A percentile compares a stretch with the other conserved stretches of the same genome.
phyloP scores from a whole-genome alignment of 805 yeast genomes.

The Cyberlindnera saturnus region DNA sequence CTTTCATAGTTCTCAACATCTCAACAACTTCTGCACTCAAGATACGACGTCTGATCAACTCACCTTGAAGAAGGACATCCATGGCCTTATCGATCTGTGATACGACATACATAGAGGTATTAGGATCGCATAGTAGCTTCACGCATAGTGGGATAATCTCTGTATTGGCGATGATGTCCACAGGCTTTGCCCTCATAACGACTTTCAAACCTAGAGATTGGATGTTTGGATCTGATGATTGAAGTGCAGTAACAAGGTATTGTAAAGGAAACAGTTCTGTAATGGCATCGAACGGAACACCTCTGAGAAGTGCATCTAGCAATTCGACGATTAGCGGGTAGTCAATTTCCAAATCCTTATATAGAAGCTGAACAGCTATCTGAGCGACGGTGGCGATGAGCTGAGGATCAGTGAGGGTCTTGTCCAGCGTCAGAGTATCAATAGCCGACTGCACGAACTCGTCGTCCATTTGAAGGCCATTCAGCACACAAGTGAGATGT shows the following conservation, averaged over 20 bases:
- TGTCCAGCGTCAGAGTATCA: conserved; percentile 7
- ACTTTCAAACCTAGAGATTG: conserved; percentile 18
- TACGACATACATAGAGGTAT: conserved; percentile 10
- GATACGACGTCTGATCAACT: conserved; percentile 16
- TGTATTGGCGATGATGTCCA: conserved; percentile 20
- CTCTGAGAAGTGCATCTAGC: conserved; percentile 9
- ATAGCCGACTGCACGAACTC: not conserved
- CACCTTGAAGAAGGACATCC: conserved; percentile 10
- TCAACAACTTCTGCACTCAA: conserved; percentile 9
- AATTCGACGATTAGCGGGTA: conserved; percentile 10
- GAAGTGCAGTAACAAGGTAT: conserved; percentile 16
- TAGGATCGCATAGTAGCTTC: conserved; percentile 2
- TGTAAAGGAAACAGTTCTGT: conserved; percentile 10
- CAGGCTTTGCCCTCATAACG: conserved; percentile 17
- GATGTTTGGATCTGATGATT: conserved; percentile 12
- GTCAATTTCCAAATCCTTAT: conserved; percentile 8
- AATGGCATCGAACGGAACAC: conserved; percentile 15
- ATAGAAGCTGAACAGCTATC: conserved; percentile 3
- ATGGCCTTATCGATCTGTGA: conserved; percentile 17
- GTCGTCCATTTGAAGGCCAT: not conserved
- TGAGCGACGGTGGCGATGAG: conserved; percentile 1
- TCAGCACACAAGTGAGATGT: not conserved
- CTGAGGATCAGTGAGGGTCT: conserved; percentile 1
- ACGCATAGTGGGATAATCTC: conserved; percentile 14
- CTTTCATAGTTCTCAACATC: conserved; percentile 6